phyloP scores from a whole-genome alignment of 371 early-diverging fungal genomes.

The Zychaea mexicana region DNA sequence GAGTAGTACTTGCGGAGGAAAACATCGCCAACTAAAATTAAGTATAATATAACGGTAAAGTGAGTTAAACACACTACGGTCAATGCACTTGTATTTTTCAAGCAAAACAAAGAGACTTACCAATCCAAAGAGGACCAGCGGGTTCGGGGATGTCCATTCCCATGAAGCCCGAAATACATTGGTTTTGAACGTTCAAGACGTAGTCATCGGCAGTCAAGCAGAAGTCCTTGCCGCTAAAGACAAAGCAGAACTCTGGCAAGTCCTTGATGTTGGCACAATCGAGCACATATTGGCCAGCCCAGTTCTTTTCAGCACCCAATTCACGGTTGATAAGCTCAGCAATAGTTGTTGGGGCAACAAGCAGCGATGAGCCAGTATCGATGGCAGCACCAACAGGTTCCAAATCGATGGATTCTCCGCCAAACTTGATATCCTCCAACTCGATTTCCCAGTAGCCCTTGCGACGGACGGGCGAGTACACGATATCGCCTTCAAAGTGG shows the following conservation, averaged over 20 bases:
- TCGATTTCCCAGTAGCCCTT: constrained; percentile 96
- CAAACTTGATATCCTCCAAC: constrained; percentile 70
- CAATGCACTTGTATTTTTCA: neutral
- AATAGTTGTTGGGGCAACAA: constrained; percentile 71
- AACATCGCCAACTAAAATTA: constrained; percentile 82
- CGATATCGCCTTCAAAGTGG: constrained; percentile 72
- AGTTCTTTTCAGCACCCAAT: constrained; percentile 89
- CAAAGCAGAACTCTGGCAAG: constrained; percentile 75
- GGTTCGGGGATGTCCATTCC: constrained; percentile 83
- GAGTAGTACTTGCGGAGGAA: constrained; percentile 93
- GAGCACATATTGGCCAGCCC: constrained; percentile 82
- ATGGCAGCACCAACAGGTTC: constrained; percentile 71
- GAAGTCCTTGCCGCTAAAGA: constrained; percentile 72
- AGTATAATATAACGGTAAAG: no score
- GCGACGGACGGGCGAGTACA: constrained; percentile 79
- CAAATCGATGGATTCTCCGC: constrained; percentile 62
- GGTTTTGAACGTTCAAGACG: constrained; percentile 73
- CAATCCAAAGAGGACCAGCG: constrained; percentile 36
- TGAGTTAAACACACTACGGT: neutral
- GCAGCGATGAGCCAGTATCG: constrained; percentile 81
- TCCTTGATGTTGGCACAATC: constrained; percentile 71
- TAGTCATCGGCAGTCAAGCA: constrained; percentile 62
- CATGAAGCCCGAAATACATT: constrained; percentile 94
- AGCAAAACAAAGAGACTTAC: neutral
- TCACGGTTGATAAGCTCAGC: constrained; percentile 82